Evolutionary conservation across 805 yeast species (phyloP), one percentile per base, ranked within the genome.

Genomic region (Yarrowia sp.): DNA sequence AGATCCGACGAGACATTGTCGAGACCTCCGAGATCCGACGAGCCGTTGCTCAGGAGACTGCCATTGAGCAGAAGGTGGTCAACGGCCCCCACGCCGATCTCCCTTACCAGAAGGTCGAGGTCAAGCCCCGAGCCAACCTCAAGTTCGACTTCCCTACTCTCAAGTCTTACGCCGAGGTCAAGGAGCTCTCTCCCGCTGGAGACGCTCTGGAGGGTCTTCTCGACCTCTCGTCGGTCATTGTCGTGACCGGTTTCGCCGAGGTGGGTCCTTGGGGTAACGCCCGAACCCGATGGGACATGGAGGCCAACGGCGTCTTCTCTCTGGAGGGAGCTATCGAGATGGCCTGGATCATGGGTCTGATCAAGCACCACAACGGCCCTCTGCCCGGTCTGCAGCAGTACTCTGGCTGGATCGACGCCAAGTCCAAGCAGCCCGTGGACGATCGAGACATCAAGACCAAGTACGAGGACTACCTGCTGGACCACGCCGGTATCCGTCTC

Each of bases 201-300:
- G 51, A 58, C n/a, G 51, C 51, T 43, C 83, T 95, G 73, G 92
- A 89, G 76, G 97, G 97, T 67, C 81, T 95, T 83, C 81, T 95
- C 71, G 97, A 95, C 75, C 86, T 93, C 74, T 98, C 92, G 75
- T 85, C 86, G 70, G 95, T 92, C 66, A 84, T 93, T 70, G 99
- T 95, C 69, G 93, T 95, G 67, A 93, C 99, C 53, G 99, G 99
- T 79, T 95, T 93, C 81, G 82, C 97, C 69, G 99, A 95, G 80
- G 98, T 95, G 71, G 96, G 98, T 75, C 99, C 99, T 74, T 96
- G 98, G 97, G 99, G 99, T 85, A 92, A 92, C 77, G 80, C 99
- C 42, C 89, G 98, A 84, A 95, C 99, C 65, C 86, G 99, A 83
- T 95, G 99, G 99, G 98, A 95, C 79, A 95, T 95, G 96, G 99